Conservation (phyloP, 768 basidiomycete genomes). For the Auriscalpium vulgare region DNA sequence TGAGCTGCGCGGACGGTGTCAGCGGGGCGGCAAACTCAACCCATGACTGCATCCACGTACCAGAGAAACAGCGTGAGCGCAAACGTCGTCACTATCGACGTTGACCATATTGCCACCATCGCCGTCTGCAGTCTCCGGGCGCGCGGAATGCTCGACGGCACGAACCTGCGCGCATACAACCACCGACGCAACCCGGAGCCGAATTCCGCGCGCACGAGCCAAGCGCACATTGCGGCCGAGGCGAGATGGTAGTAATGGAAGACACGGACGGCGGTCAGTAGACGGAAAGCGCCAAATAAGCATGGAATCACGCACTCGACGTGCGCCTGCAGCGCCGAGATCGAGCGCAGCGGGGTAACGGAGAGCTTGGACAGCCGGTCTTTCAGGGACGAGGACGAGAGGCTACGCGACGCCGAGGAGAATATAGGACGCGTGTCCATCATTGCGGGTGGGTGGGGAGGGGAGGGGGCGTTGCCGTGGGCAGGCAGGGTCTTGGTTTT, state of each 20-base stretch:
- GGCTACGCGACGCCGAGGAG: constrained; percentile 34
- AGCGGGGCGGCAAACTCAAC: neutral
- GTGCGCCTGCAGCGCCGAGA: constrained; percentile 60
- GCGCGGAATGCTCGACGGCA: constrained; percentile 78
- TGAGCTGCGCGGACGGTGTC: constrained; percentile 43
- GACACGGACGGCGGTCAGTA: neutral
- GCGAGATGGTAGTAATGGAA: constrained; percentile 4
- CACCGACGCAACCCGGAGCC: neutral
- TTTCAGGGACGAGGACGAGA: constrained; percentile 57
- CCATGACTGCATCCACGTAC: constrained; percentile 36
- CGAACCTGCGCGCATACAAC: constrained; percentile 46
- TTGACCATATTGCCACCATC: constrained; percentile 82
- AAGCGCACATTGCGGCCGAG: neutral
- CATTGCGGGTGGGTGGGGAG: no score
- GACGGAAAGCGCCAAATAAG: neutral
- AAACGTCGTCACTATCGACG: constrained; percentile 61
- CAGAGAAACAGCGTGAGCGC: constrained; percentile 73
- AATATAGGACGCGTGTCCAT: constrained; percentile 29
- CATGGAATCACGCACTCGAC: constrained; percentile 49
- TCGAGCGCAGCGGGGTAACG: constrained; percentile 53
- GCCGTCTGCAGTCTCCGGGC: constrained; percentile 84
- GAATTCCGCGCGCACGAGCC: neutral
- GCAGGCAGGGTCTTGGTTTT: no score
- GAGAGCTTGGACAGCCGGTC: constrained; percentile 43
- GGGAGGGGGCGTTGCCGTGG: no score